phyloP scores from a whole-genome alignment of 2,329 filamentous ascomycete species.

The Fusarium coffeatum region DNA sequence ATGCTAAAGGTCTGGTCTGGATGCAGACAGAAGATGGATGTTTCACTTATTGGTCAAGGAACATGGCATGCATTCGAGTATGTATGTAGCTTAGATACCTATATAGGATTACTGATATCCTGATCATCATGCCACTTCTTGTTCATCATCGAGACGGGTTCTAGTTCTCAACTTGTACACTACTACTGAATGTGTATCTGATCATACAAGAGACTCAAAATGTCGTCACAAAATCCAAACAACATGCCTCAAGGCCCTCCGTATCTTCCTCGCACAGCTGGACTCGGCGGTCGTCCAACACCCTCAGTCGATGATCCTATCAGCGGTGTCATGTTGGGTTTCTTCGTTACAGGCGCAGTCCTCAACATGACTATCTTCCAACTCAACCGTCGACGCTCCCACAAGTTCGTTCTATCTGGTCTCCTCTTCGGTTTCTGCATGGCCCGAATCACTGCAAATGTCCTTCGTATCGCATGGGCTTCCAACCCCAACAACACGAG shows the following conservation, averaged over 20 bases:
- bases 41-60: constrained; percentile 1
- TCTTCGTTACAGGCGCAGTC: constrained; percentile 66
- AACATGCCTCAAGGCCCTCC: constrained; percentile 50
- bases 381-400: constrained; percentile 59
- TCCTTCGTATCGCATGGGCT: constrained; percentile 66
- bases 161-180: neutral
- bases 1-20: neutral
- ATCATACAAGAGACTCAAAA: constrained; percentile 6
- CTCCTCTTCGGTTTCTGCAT: constrained; percentile 70
- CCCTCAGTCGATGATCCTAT: constrained; percentile 72
- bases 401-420: constrained; percentile 70
- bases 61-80: neutral
- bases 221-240: constrained; percentile 30
- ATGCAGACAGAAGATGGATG: neutral
- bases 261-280: constrained; percentile 57
- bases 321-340: constrained; percentile 68
- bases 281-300: constrained; percentile 68
- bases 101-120: neutral
- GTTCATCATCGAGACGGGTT: neutral
- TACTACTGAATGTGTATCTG: neutral
- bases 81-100: neutral
- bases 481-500: constrained; percentile 53
- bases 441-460: constrained; percentile 63
- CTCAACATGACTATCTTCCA: constrained; percentile 70
- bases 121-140: neutral